These are phyloP conservation scores for Styphnolobium japonicum DNA, from an alignment of 306 rosid species.

Conservation along the genomic window DNA sequence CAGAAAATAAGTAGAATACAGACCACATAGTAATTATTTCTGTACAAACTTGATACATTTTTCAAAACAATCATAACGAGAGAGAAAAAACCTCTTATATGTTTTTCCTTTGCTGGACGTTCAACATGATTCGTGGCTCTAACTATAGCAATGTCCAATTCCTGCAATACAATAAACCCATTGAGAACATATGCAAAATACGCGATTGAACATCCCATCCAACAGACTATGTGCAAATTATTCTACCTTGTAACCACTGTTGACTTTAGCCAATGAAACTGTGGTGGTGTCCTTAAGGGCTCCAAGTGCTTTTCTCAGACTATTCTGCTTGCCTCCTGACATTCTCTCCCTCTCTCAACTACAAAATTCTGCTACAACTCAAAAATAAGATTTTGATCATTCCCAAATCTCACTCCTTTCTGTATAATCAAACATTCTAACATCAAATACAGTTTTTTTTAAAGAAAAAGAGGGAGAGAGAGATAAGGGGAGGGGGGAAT, in stretches of 20 bases:
- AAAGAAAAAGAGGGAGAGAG: not conserved
- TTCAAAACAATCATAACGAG: not conserved
- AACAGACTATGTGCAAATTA: not conserved
- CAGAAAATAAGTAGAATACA: not conserved
- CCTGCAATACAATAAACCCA: conserved; percentile 53
- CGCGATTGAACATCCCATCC: not conserved
- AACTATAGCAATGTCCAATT: conserved; percentile 91
- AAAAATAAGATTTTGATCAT: conserved; percentile 6
- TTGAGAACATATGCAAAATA: conserved; percentile 12
- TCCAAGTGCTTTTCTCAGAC: conserved; percentile 91
- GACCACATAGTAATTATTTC: not conserved
- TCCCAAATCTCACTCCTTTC: conserved; percentile 4
- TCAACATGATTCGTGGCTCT: conserved; percentile 96
- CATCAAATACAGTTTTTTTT: conserved; percentile 10
- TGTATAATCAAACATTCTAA: conserved; percentile 22
- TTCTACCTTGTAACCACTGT: conserved; percentile 93
- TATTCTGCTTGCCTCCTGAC: conserved; percentile 89
- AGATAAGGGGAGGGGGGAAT: too few species aligned
- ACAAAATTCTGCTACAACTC: conserved; percentile 41
- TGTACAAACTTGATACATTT: not conserved
- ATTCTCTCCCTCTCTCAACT: conserved; percentile 54
- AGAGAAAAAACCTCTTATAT: conserved; percentile 65
- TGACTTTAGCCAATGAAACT: conserved; percentile 98
- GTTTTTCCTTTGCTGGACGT: conserved; percentile 88
- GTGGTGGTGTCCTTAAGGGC: conserved; percentile 96